phyloP scores from a whole-genome alignment of 305 asterid genomes.

The Nicotiana rustica region DNA sequence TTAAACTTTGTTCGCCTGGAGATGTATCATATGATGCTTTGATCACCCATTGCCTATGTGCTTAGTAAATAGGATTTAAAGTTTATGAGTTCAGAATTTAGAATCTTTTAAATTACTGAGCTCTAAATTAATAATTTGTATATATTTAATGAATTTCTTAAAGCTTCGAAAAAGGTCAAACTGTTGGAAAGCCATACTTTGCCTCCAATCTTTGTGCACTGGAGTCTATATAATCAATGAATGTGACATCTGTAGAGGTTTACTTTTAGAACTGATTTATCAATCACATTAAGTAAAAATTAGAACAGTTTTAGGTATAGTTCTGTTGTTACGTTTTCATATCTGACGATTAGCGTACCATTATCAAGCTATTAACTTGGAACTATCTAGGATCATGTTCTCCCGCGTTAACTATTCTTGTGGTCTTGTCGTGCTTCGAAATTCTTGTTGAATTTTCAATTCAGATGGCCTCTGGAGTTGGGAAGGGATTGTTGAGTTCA shows the following conservation, averaged over 20 bases:
- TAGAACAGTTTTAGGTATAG: not conserved
- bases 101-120: no score
- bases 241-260: not conserved
- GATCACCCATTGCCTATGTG: not conserved
- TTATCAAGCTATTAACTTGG: not conserved
- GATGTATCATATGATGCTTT: slow-evolving; percentile 16
- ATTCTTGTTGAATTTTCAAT: not conserved
- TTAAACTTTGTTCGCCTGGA: not conserved
- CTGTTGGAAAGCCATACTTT: not conserved
- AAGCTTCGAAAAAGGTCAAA: not conserved
- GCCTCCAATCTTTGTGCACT: not conserved
- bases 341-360: not conserved
- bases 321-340: not conserved
- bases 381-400: not conserved
- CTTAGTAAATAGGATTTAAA: no score
- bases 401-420: not conserved
- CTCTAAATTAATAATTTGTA: no score
- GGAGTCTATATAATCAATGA: not conserved
- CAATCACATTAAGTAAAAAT: not conserved
- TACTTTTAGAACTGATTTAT: not conserved
- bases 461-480: not conserved
- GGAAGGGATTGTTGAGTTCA: not conserved
- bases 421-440: not conserved
- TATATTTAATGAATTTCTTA: no score
- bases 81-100: no score